Evolutionary conservation across 306 rosid genomes (phyloP).

Genomic region (Amphicarpaea edgeworthii): DNA sequence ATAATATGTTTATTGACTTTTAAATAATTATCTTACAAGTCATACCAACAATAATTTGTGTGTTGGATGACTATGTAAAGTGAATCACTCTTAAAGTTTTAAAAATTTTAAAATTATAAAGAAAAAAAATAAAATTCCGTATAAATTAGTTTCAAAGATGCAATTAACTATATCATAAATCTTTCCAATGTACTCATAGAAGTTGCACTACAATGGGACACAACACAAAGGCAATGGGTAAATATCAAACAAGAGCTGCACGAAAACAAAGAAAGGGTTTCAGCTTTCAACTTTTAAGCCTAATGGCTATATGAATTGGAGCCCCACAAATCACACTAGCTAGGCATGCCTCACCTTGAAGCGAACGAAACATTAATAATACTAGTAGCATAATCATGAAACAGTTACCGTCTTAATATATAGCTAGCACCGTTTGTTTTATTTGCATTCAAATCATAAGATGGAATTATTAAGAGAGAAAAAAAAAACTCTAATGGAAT

Average conservation of each 20-base stretch:
- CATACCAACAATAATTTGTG: too few species aligned
- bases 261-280: conserved; percentile 2
- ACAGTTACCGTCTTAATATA: conserved; percentile 23
- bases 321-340: conserved; percentile 46
- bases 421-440: background rate
- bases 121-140: background rate
- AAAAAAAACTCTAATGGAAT: background rate
- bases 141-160: background rate
- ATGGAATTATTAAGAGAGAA: background rate
- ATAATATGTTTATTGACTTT: too few species aligned
- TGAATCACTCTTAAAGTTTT: too few species aligned
- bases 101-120: too few species aligned
- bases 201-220: background rate
- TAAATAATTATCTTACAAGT: too few species aligned
- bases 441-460: background rate
- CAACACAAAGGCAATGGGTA: background rate
- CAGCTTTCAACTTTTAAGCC: conserved; percentile 20
- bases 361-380: conserved; percentile 50
- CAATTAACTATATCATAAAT: background rate
- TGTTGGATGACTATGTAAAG: too few species aligned
- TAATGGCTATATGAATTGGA: conserved; percentile 4
- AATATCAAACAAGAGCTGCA: background rate
- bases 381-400: conserved; percentile 50
- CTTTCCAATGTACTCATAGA: background rate
- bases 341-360: conserved; percentile 58